These are phyloP conservation scores for Azolla pinnata DNA, from an alignment of 75 land plant species.

Conservation along the genomic window DNA sequence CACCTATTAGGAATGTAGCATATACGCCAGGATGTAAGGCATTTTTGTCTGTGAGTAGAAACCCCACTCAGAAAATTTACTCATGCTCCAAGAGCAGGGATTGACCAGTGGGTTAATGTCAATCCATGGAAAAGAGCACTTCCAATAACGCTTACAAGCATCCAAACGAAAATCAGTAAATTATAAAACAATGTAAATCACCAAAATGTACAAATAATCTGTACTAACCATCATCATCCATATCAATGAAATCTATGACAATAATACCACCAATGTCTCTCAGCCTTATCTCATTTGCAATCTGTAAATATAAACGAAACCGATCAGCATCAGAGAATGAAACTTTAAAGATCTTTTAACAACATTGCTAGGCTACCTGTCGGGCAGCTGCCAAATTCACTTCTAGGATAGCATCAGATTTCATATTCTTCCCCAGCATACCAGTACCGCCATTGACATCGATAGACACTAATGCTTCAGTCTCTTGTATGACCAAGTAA, in stretches of 20 bases:
- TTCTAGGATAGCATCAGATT: slow-evolving; percentile 71
- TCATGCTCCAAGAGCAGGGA: too few species aligned
- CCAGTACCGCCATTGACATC: slow-evolving; percentile 96
- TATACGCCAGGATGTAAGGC: too few species aligned
- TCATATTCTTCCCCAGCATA: slow-evolving; percentile 48
- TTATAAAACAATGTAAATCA: too few species aligned
- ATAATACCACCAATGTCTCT: slow-evolving; percentile 99
- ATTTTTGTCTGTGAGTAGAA: too few species aligned
- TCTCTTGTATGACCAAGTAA: slow-evolving; percentile 85
- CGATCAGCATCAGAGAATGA: background rate
- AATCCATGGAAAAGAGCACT: too few species aligned
- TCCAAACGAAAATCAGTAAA: too few species aligned
- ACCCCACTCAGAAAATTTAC: too few species aligned
- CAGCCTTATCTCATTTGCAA: slow-evolving; percentile 79
- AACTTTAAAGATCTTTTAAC: background rate
- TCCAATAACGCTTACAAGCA: too few species aligned
- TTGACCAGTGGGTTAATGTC: too few species aligned
- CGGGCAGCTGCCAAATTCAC: slow-evolving; percentile 95
- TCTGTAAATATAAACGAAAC: slow-evolving; percentile 30
- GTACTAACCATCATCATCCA: slow-evolving; percentile 65
- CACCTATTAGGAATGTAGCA: too few species aligned
- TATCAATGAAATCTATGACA: slow-evolving; percentile 97
- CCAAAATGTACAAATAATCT: too few species aligned
- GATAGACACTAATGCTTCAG: slow-evolving; percentile 94
- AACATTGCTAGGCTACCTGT: slow-evolving; percentile 41